Evolutionary conservation across 331 rosid species (phyloP).

Genomic region (Arachis monticola): DNA sequence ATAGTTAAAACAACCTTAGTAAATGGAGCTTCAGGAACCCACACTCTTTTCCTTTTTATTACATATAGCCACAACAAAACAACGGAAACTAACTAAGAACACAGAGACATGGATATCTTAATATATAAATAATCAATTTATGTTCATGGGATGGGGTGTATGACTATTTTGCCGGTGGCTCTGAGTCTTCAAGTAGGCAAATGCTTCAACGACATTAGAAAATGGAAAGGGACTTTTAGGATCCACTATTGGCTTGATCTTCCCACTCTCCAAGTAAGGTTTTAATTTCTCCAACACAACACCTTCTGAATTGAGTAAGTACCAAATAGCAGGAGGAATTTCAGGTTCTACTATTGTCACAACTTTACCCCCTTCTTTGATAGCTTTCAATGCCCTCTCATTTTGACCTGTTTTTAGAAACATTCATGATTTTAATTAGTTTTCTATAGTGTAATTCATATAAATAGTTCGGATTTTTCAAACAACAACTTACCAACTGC

Average conservation of each 20-base stretch:
- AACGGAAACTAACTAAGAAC: too few relatives aligned
- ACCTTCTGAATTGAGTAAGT: conserved; percentile 53
- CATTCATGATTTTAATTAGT: too few relatives aligned
- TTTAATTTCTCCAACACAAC: conserved; percentile 57
- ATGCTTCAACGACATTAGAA: conserved; percentile 63
- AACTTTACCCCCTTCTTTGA: conserved; percentile 63
- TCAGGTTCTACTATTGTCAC: conserved; percentile 46
- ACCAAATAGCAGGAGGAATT: conserved; percentile 42
- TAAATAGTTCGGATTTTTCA: too few relatives aligned
- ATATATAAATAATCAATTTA: not conserved
- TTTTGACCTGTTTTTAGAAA: conserved; percentile 40
- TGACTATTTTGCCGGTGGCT: conserved; percentile 63
- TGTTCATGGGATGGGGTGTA: conserved; percentile 44
- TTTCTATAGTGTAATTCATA: too few relatives aligned
- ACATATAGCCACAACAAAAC: too few relatives aligned
- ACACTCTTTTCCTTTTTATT: too few relatives aligned
- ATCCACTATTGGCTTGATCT: conserved; percentile 75
- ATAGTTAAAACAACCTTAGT: too few relatives aligned
- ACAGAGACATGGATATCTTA: too few relatives aligned
- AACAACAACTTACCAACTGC: conserved; percentile 58
- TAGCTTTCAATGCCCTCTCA: conserved; percentile 55
- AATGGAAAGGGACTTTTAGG: conserved; percentile 72
- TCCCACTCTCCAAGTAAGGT: conserved; percentile 72
- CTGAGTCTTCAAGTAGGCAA: conserved; percentile 58
- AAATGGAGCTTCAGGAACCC: too few relatives aligned